Base-by-base conservation (phyloP, 495 filamentous ascomycete species). In the Hypoxylon fragiforme region DNA sequence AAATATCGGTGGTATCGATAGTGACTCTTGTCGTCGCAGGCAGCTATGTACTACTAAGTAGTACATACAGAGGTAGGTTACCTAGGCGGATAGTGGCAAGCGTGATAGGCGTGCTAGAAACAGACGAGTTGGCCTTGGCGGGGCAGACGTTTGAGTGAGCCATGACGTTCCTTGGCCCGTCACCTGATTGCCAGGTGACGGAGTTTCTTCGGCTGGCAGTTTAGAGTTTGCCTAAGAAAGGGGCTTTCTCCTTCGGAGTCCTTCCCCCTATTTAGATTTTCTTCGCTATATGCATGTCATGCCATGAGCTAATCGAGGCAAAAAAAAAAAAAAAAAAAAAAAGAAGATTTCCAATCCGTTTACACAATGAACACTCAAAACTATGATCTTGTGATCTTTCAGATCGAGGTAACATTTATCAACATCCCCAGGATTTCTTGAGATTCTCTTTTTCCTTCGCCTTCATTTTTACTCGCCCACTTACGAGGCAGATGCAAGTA, bases 151-250 rank as follows among this genome's bases (percentile, higher is more conserved):
- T 9, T 28, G 9, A 9, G 9, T 4, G 24, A 15, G 13, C 19
- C 38, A 52, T 52, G 49, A 52, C 49, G 49, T 52, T 20, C 38
- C 36, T 50, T 19, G 36, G 21, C 15, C n/a, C n/a, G 24, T n/a
- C 46, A 49, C 15, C 35, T 32, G 46, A 6, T 21, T 13, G 22
- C 46, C 46, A 39, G 35, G 0, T 38, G 44, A 45, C 28, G 11
- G 15, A 1, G 1, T 2, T 32, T 50, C 16, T 13, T n/a, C 12
- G 13, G n/a, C 35, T 49, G 35, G 31, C 16, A 12, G 20, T 4
- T 9, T 28, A n/a, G n/a, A n/a, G 24, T 28, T 28, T 28, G 9
- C 24, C 24, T 28, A 28, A 28, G 24, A 28, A 9, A 28, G 9
- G 24, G 9, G 9, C 24, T 9, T 4, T 28, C 24, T 28, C 9